phyloP scores from a whole-genome alignment of 495 filamentous ascomycete species.

The Haplographium delicatum region DNA sequence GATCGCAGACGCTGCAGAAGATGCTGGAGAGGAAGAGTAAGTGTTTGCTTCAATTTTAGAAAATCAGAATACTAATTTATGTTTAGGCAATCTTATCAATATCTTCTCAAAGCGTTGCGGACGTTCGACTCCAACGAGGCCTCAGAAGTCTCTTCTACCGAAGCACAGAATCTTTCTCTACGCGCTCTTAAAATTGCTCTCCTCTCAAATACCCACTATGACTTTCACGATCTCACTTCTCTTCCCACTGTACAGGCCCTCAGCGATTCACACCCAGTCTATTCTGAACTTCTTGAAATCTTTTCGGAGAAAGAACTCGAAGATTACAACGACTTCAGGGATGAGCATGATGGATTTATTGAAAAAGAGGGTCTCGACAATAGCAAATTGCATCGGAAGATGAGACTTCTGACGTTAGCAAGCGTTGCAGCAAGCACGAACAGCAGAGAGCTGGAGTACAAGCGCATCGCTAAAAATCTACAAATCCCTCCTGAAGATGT shows the following conservation, averaged over 20 bases:
- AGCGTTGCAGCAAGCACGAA: conserved; percentile 77
- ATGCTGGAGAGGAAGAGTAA: conserved; percentile 68
- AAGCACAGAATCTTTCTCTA: conserved; percentile 75
- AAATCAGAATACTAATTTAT: not conserved
- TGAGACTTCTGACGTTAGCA: conserved; percentile 89
- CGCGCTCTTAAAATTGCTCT: conserved; percentile 82
- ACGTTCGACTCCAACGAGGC: conserved; percentile 66
- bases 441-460: conserved; percentile 80
- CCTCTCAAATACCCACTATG: conserved; percentile 68
- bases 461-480: conserved; percentile 71
- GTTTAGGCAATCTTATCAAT: conserved; percentile 64
- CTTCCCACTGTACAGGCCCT: conserved; percentile 85
- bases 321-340: conserved; percentile 89
- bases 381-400: conserved; percentile 70
- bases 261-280: conserved; percentile 70
- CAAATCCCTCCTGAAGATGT: conserved; percentile 77
- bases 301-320: conserved; percentile 90
- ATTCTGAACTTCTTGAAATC: conserved; percentile 88
- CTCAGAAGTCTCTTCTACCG: conserved; percentile 54
- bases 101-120: conserved; percentile 75
- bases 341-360: conserved; percentile 74
- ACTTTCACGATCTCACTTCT: conserved; percentile 88
- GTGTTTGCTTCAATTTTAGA: conserved; percentile 21
- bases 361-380: conserved; percentile 63
- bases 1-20: conserved; percentile 71